Base-by-base conservation (phyloP, 2,329 filamentous ascomycete species). In the Aspergillus sp. region DNA sequence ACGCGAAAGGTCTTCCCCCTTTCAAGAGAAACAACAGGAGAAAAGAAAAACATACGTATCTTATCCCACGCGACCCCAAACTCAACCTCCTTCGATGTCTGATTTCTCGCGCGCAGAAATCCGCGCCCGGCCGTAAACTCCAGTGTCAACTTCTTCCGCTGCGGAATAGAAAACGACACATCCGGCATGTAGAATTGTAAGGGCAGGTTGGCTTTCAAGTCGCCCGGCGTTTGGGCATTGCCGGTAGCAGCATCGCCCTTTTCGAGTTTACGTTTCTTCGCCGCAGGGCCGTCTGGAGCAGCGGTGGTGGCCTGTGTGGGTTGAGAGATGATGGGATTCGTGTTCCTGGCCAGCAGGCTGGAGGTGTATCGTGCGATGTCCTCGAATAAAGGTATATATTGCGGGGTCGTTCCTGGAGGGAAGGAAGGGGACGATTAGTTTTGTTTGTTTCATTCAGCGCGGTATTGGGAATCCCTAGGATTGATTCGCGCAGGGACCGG, bases 71-170 rank as follows among this genome's bases (percentile, higher is more conserved):
- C 69, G 39, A 85, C 73, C 16, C 80, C 80, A 68, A 85, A 84
- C 64, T 86, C 84, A 49, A 86, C 75, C 58, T 79, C 75, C 49
- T 78, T 80, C 18, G 80, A 82, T 3, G 78, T 72, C 47, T 85
- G 78, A 57, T 81, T 82, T 58, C 80, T 73, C 29, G 79, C 81
- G 49, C 81, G 77, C 42, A 85, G 74, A 55, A 69, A 81, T n/a
- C 67, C 65, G 59, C 65, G 66, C 55, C 70, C 70, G 52, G 74
- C 73, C 39, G 84, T 77, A n/a, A 88, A 71, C 68, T 87, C 82
- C 29, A 89, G 76, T 52, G 79, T 83, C 60, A 87, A 77, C 76
- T 88, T 88, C 77, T 88, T 89, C 55, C 86, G 78, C 65, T 85
- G 83, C 3, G 86, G 86, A 0, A 87, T 78, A 16, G 84, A 80